Conservation (phyloP, 805 yeast species). For the Starmerella roubikii region DNA sequence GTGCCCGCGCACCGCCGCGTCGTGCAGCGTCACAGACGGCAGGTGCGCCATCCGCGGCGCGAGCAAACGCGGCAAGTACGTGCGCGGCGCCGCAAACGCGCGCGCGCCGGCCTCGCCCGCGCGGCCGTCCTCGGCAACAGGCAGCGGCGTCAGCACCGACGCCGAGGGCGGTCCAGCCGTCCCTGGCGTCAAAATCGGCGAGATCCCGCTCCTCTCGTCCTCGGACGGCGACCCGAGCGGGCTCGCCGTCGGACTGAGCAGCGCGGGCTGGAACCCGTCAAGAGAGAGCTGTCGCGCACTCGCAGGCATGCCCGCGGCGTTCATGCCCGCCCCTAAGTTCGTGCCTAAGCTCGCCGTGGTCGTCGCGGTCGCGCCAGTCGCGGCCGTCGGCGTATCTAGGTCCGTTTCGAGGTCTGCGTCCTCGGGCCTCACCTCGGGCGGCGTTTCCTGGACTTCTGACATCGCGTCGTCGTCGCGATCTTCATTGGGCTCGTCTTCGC, state of each 20-base stretch:
- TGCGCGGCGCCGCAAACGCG: no score
- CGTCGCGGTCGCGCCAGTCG: no score
- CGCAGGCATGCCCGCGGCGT: no score
- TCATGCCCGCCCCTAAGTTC: no score
- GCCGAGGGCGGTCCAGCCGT: slow-evolving; percentile 1
- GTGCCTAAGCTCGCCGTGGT: no score
- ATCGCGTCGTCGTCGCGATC: background rate
- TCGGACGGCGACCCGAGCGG: slow-evolving; percentile 8
- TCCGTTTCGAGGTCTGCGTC: no score
- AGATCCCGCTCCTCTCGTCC: background rate
- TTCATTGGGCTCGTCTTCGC: slow-evolving; percentile 3
- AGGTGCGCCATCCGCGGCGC: background rate
- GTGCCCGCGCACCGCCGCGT: slow-evolving; percentile 3
- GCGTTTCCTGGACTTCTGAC: no score
- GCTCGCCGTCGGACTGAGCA: slow-evolving; percentile 19
- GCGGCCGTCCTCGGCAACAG: background rate
- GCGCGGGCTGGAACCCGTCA: slow-evolving; percentile 7
- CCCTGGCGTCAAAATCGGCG: background rate
- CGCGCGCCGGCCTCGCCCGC: background rate
- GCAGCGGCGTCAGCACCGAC: slow-evolving; percentile 3
- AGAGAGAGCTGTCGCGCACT: no score
- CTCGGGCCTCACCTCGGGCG: no score
- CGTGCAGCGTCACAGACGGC: slow-evolving; percentile 1
- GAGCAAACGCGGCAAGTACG: background rate
- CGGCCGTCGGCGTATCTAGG: no score